Conservation (phyloP, 306 rosid species). For the Casuarina equisetifolia region DNA sequence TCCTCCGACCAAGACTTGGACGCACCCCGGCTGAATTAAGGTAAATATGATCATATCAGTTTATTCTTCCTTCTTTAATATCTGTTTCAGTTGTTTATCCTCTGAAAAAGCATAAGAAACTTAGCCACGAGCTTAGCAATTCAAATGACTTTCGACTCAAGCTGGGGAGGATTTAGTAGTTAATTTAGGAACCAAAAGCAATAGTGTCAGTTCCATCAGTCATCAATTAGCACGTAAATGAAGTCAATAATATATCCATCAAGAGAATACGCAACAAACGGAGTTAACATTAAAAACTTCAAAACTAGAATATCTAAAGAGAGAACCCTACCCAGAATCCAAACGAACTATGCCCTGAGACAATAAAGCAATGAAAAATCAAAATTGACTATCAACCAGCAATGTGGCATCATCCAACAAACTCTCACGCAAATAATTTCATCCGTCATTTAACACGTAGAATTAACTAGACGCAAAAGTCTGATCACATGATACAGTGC, state of each 20-base stretch:
- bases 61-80: too few species aligned
- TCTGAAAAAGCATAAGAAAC: not conserved
- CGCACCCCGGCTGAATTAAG: not conserved
- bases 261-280: not conserved
- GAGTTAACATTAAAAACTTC: not conserved
- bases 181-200: not conserved
- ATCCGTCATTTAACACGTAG: not conserved
- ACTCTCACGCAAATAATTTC: not conserved
- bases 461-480: not conserved
- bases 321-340: not conserved
- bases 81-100: not conserved
- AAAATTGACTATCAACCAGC: not conserved
- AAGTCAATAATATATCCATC: not conserved
- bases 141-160: not conserved
- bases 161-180: not conserved
- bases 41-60: not conserved
- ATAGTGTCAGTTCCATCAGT: not conserved
- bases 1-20: not conserved
- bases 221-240: not conserved
- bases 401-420: not conserved
- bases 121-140: not conserved
- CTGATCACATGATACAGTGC: not conserved
- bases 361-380: too few species aligned
- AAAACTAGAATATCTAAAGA: not conserved
- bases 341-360: not conserved